Conservation (phyloP, 306 rosid genomes). For the Vicia sativa region DNA sequence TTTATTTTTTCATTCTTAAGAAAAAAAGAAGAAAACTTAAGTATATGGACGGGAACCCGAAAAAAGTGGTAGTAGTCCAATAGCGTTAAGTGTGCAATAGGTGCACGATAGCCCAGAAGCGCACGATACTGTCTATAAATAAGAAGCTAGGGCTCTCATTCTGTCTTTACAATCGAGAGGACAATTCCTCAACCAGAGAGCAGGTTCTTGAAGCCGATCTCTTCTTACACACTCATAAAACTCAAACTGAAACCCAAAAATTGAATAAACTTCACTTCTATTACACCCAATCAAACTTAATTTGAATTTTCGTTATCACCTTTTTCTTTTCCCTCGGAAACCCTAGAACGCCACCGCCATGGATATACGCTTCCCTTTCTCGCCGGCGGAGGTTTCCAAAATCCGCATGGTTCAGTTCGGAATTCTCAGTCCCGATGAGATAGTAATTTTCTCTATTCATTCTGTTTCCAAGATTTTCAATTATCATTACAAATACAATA, state of each 20-base stretch:
- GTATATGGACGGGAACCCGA: too few species aligned
- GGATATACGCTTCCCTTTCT: constrained; percentile 93
- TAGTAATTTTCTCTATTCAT: constrained; percentile 52
- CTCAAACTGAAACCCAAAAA: constrained; percentile 9
- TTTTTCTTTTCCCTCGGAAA: constrained; percentile 2
- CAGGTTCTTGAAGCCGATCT: constrained; percentile 38
- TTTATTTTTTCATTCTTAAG: too few species aligned
- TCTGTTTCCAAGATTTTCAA: constrained; percentile 1
- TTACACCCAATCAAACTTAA: background rate
- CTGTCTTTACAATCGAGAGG: background rate
- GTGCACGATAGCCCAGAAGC: constrained; percentile 31
- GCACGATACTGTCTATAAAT: constrained; percentile 72
- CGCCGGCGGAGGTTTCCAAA: constrained; percentile 98
- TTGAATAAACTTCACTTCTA: background rate
- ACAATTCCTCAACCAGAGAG: constrained; percentile 26
- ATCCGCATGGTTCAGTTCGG: constrained; percentile 92
- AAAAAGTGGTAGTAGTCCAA: too few species aligned
- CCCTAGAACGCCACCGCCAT: constrained; percentile 60
- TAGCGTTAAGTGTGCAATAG: background rate
- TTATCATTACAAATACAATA: background rate
- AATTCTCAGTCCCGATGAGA: constrained; percentile 91
- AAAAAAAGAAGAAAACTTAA: too few species aligned
- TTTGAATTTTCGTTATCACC: constrained; percentile 25
- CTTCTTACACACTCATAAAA: background rate
- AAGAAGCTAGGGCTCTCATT: rapidly evolving